phyloP scores from a whole-genome alignment of 345 rosid genomes.

The Trapa bicornis region DNA sequence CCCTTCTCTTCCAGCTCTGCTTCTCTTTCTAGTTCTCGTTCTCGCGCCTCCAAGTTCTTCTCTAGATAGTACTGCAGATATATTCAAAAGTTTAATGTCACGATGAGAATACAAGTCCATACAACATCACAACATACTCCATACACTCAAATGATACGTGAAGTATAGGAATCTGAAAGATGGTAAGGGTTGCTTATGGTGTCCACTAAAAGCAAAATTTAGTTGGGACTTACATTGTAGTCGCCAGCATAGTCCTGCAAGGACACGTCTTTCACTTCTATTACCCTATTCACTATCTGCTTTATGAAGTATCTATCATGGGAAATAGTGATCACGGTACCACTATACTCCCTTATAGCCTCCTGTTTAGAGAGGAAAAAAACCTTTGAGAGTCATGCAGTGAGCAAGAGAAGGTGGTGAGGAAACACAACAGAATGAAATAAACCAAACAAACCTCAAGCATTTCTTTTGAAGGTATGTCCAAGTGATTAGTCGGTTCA shows the following conservation, averaged over 20 bases:
- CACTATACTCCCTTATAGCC: constrained; percentile 74
- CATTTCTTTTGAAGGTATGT: constrained; percentile 97
- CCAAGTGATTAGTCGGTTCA: constrained; percentile 93
- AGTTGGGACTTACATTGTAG: constrained; percentile 46
- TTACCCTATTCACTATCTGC: constrained; percentile 92
- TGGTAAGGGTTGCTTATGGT: neutral
- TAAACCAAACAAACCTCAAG: constrained; percentile 49
- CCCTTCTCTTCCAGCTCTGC: constrained; percentile 78
- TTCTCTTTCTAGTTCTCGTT: constrained; percentile 62
- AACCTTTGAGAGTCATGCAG: neutral
- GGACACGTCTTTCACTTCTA: constrained; percentile 56
- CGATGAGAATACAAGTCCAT: neutral
- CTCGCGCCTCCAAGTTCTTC: constrained; percentile 89
- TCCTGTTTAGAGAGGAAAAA: constrained; percentile 37
- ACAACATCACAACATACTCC: neutral
- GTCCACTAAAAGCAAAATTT: neutral
- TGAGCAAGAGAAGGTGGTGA: no score
- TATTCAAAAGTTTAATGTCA: neutral
- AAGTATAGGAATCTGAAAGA: neutral
- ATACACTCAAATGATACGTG: neutral
- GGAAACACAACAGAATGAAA: neutral
- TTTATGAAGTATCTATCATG: constrained; percentile 86
- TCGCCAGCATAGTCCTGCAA: constrained; percentile 77
- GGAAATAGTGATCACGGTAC: constrained; percentile 78
- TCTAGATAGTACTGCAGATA: constrained; percentile 70